These are phyloP conservation scores for Colletotrichum euphorbiae DNA, from an alignment of 2,329 filamentous ascomycete species.

Conservation along the genomic window DNA sequence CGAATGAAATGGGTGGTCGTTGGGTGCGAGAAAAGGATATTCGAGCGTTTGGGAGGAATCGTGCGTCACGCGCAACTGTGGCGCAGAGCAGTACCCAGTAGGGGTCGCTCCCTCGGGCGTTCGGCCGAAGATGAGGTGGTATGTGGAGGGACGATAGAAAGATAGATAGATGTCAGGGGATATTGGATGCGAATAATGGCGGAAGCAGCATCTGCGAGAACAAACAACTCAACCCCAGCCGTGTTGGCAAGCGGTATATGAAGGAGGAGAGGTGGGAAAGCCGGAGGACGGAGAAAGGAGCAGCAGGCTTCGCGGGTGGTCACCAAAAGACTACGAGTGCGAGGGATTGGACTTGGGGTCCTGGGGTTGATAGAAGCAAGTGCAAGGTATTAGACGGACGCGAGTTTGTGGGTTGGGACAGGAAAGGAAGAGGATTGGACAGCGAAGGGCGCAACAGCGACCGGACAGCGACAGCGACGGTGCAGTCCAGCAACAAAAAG, in stretches of 20 bases:
- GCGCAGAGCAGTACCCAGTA: conserved; percentile 24
- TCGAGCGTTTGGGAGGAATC: conserved; percentile 22
- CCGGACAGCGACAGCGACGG: too few relatives aligned
- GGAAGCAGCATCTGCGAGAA: conserved; percentile 38
- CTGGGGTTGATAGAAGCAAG: conserved; percentile 45
- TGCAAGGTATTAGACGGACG: conserved; percentile 27
- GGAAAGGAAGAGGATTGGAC: conserved; percentile 29
- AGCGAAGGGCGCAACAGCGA: too few relatives aligned
- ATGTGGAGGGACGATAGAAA: conserved; percentile 29
- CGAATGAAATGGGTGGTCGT: conserved; percentile 1
- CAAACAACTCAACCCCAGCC: conserved; percentile 18
- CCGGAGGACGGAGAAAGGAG: conserved; percentile 21
- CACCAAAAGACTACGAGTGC: conserved; percentile 12
- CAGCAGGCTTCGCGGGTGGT: conserved; percentile 23
- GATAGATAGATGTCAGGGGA: conserved; percentile 29
- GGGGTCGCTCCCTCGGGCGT: conserved; percentile 34
- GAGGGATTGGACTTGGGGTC: conserved; percentile 39
- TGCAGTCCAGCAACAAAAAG: too few relatives aligned
- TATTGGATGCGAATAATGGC: conserved; percentile 24
- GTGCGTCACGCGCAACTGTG: conserved; percentile 30
- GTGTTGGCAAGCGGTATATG: conserved; percentile 26
- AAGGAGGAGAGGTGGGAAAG: conserved; percentile 13
- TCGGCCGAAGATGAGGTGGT: conserved; percentile 37
- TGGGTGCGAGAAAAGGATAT: conserved; percentile 17
- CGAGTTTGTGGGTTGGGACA: conserved; percentile 37